Conservation (phyloP, 2,329 filamentous ascomycete species). For the Trichophyton mentagrophytes region DNA sequence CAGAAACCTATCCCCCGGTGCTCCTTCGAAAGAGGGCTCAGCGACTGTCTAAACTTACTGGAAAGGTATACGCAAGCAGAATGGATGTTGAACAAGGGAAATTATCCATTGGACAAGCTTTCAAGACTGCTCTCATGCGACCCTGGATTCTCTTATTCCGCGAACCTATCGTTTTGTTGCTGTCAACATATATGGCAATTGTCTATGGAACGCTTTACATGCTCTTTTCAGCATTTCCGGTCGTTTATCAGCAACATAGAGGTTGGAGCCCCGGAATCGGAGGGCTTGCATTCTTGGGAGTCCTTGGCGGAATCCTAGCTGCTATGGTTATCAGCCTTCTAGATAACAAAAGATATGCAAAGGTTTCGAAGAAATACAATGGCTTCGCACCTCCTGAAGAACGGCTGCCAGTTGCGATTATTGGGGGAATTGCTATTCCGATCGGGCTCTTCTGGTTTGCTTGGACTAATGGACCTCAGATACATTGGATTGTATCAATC, state of each 20-base stretch:
- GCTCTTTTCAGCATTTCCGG: slow-evolving; percentile 49
- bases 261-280: slow-evolving; percentile 49
- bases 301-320: slow-evolving; percentile 52
- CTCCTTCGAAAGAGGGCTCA: slow-evolving; percentile 43
- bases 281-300: slow-evolving; percentile 55
- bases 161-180: slow-evolving; percentile 55
- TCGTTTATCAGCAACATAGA: slow-evolving; percentile 51
- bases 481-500: slow-evolving; percentile 45
- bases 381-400: slow-evolving; percentile 54
- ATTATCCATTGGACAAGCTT: slow-evolving; percentile 35
- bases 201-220: slow-evolving; percentile 38
- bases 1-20: slow-evolving; percentile 49
- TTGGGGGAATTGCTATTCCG: slow-evolving; percentile 51
- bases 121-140: slow-evolving; percentile 47
- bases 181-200: slow-evolving; percentile 54
- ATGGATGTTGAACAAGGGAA: slow-evolving; percentile 37
- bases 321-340: slow-evolving; percentile 41
- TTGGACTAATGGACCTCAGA: slow-evolving; percentile 47
- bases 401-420: slow-evolving; percentile 48
- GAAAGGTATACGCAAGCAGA: slow-evolving; percentile 45
- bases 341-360: slow-evolving; percentile 44
- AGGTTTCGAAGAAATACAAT: slow-evolving; percentile 32
- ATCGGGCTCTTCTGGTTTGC: slow-evolving; percentile 56
- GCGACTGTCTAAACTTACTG: slow-evolving; percentile 40
- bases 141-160: slow-evolving; percentile 58